phyloP scores from a whole-genome alignment of 2,329 filamentous ascomycete species.

The Colletotrichum tanaceti region DNA sequence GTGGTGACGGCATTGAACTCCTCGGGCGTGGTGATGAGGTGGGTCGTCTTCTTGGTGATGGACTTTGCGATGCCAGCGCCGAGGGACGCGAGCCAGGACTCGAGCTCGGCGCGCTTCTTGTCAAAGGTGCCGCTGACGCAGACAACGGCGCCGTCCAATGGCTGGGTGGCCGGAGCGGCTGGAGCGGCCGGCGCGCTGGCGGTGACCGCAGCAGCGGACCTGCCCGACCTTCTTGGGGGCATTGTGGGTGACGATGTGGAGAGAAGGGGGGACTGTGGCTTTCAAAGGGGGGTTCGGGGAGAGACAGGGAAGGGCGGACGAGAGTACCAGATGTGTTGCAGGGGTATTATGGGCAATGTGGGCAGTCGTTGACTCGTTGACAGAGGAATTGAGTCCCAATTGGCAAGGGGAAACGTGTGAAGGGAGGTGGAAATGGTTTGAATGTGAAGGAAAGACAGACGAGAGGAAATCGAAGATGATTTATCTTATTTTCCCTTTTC shows the following conservation, averaged over 20 bases:
- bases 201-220: conserved; percentile 23
- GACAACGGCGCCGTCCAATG: conserved; percentile 63
- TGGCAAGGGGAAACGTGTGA: not conserved
- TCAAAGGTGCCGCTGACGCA: conserved; percentile 72
- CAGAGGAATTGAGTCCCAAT: not conserved
- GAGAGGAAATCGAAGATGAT: not conserved
- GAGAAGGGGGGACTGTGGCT: not conserved
- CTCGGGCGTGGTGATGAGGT: conserved; percentile 66
- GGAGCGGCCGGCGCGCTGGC: conserved; percentile 11
- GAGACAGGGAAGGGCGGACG: not conserved
- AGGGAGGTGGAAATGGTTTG: not conserved
- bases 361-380: not conserved
- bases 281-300: not conserved
- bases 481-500: not conserved
- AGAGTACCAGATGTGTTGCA: not conserved
- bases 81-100: conserved; percentile 58
- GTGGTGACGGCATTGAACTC: conserved; percentile 62
- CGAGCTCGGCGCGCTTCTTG: conserved; percentile 61
- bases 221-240: conserved; percentile 36
- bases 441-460: not conserved
- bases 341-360: not conserved
- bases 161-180: conserved; percentile 36
- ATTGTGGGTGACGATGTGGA: conserved; percentile 30
- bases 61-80: conserved; percentile 62
- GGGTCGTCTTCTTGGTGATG: conserved; percentile 64